Evolutionary conservation across 2,329 filamentous ascomycete genomes (phyloP), one percentile per base, ranked within the genome.

Genomic region (Phyllosticta capitalensis): DNA sequence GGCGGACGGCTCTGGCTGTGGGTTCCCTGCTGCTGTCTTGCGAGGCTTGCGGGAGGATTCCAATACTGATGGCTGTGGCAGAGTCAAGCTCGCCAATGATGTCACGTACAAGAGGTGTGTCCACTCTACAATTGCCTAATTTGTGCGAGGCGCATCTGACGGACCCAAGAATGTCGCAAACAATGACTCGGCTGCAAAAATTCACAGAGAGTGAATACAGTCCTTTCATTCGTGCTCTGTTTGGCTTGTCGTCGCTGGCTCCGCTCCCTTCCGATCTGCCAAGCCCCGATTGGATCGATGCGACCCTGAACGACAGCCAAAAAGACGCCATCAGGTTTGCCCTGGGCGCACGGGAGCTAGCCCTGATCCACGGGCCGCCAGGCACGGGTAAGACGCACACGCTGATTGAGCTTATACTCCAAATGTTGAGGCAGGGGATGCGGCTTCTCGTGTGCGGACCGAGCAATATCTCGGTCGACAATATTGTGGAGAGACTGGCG

Each of bases 381-480:
- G 94, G 94, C 0, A 99, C 94, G 0, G 94, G 94, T 54, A 99
- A 99, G 73, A 99, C 94, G 0, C 92, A 97, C 70, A 97, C 94
- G 0, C 76, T 99, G 48, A 92, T 99, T 61, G 94, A 99, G 72
- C 79, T 99, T 12, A 95, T 99, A 62, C 79, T 95, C n/a, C 94
- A 99, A 69, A 78, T 97, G 65, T 78, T 95, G 58, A 86, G 86
- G 68, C 83, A 83, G 22, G 82, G 85, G 33, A 81, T 86, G 58
- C 84, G 91, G 1, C 79, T 97, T 10, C 80, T 97, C 1, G 92
- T 97, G n/a, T 97, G 94, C 67, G 94, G 92, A 0, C 94, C 94
- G 0, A 96, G 90, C 28, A 99, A 99, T 71, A 92, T 99, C 66
- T 94, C 90, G 0, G 94, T 99, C 1, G 94, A 99, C 80, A 99